A percentile compares a stretch with the other conserved stretches of the same genome.
Evolutionary conservation across 2,329 filamentous ascomycete species (phyloP).

Genomic region (Calonectria henricotiae): DNA sequence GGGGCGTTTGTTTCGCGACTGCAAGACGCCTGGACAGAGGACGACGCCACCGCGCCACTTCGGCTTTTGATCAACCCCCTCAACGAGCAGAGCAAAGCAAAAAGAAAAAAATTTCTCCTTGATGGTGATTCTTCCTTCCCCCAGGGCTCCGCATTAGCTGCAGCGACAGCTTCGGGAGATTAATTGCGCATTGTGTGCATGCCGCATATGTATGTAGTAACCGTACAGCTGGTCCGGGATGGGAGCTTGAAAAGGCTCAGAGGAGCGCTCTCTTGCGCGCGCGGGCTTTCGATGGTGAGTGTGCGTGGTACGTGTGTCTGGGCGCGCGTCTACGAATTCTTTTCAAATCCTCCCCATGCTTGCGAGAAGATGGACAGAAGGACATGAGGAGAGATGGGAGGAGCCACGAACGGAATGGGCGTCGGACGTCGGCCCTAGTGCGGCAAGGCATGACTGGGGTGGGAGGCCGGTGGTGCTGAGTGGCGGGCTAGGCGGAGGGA

Average conservation of each 20-base stretch:
- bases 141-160: not conserved
- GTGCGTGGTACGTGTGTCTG: not conserved
- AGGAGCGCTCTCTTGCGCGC: not conserved
- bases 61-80: not conserved
- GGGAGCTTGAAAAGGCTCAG: not conserved
- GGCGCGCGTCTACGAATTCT: conserved; percentile 22
- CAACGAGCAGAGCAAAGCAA: not conserved
- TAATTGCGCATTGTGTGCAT: conserved; percentile 32
- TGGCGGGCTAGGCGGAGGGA: conserved; percentile 35
- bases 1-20: conserved; percentile 30
- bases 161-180: conserved; percentile 22
- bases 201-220: not conserved
- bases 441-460: conserved; percentile 29
- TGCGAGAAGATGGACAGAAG: not conserved
- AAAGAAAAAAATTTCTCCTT: not conserved
- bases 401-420: conserved; percentile 8
- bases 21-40: conserved; percentile 17
- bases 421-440: conserved; percentile 1
- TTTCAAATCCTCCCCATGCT: not conserved
- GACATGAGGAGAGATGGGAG: not conserved
- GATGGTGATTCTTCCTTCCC: not conserved
- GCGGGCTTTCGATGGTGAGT: too few relatives aligned
- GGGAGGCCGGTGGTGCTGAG: conserved; percentile 30
- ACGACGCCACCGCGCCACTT: conserved; percentile 28
- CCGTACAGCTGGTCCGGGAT: conserved; percentile 1